These are phyloP conservation scores for Aspergillus cavernicola DNA, from an alignment of 495 filamentous ascomycete genomes.

Conservation along the genomic window DNA sequence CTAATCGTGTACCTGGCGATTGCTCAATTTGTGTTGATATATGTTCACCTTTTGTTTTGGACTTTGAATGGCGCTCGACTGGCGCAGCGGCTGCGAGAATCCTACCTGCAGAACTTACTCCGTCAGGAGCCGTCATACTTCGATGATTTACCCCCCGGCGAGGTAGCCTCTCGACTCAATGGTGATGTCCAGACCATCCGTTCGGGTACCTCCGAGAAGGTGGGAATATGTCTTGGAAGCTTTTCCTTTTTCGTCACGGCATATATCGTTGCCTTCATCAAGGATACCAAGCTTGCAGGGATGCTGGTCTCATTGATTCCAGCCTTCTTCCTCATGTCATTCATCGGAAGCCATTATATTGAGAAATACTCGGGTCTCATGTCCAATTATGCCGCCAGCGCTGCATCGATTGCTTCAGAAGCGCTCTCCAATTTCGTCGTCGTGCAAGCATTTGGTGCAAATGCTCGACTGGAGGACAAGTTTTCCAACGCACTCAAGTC, in stretches of 20 bases:
- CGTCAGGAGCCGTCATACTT: conserved; percentile 61
- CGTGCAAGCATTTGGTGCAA: conserved; percentile 50
- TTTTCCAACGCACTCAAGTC: conserved; percentile 45
- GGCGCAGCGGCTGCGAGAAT: conserved; percentile 56
- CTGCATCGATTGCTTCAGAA: conserved; percentile 48
- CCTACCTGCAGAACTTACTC: conserved; percentile 53
- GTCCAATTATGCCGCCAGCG: conserved; percentile 47
- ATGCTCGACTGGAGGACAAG: conserved; percentile 47
- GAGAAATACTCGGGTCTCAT: conserved; percentile 54
- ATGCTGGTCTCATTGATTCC: conserved; percentile 56
- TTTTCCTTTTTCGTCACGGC: conserved; percentile 60
- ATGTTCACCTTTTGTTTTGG: conserved; percentile 52
- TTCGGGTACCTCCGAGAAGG: conserved; percentile 64
- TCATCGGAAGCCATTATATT: conserved; percentile 57
- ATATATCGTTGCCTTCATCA: conserved; percentile 63
- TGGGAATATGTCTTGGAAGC: conserved; percentile 55
- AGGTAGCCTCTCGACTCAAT: conserved; percentile 59
- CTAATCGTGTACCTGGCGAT: conserved; percentile 61
- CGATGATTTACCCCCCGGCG: conserved; percentile 51
- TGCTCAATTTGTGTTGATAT: conserved; percentile 59
- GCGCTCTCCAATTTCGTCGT: conserved; percentile 44
- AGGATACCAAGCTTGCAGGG: conserved; percentile 40
- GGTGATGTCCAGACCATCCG: conserved; percentile 59
- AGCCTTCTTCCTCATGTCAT: conserved; percentile 61
- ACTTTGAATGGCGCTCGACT: conserved; percentile 58